A percentile compares a stretch with the other conserved stretches of the same genome.
These are phyloP conservation scores for Fusarium sp. DNA, from an alignment of 2,329 filamentous ascomycete genomes.

Conservation along the genomic window DNA sequence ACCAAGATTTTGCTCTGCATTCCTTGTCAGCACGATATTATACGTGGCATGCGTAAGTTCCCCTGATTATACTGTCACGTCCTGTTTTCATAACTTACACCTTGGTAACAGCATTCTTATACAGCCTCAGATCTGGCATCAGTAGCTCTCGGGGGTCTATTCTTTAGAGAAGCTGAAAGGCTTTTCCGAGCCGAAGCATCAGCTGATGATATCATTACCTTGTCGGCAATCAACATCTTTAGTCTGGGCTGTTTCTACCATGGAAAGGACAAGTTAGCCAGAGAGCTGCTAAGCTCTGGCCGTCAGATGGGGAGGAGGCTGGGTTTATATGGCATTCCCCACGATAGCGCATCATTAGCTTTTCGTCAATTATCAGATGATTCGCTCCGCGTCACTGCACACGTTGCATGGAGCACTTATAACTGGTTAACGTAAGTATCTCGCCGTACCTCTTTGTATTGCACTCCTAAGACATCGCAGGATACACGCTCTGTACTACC, in stretches of 20 bases:
- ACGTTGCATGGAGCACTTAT: slow-evolving; percentile 7
- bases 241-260: slow-evolving; percentile 3
- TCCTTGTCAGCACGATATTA: slow-evolving; percentile 6
- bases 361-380: slow-evolving; percentile 1
- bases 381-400: background rate
- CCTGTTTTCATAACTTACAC: background rate
- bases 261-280: background rate
- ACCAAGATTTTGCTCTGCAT: background rate
- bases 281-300: background rate
- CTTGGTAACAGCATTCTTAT: background rate
- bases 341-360: background rate
- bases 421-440: slow-evolving; percentile 10
- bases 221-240: background rate
- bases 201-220: background rate
- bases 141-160: background rate
- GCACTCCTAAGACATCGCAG: background rate
- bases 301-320: background rate
- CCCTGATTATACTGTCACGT: background rate
- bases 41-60: slow-evolving; percentile 7
- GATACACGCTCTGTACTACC: background rate
- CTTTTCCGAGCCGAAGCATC: slow-evolving; percentile 4
- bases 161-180: background rate
- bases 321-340: background rate
- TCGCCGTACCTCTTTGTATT: background rate
- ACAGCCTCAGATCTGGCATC: background rate